These are phyloP conservation scores for Pseudonectria foliicola DNA, from an alignment of 2,329 filamentous ascomycete genomes.

Conservation along the genomic window DNA sequence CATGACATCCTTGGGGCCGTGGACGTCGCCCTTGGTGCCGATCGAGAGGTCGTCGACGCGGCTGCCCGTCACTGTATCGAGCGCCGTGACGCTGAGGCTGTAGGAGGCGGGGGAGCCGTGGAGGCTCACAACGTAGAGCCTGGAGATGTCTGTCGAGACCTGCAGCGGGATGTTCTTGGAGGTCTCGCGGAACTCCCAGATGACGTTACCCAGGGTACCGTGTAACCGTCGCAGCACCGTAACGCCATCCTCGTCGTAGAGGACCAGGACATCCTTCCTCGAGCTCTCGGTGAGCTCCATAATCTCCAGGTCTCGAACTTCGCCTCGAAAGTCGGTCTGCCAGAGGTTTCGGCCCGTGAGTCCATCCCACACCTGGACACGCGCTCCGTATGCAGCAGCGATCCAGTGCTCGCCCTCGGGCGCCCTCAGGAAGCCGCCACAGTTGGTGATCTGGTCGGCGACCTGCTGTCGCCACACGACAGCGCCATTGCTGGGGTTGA, in stretches of 20 bases:
- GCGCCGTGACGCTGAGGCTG: constrained; percentile 65
- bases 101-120: constrained; percentile 64
- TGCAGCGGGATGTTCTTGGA: constrained; percentile 69
- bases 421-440: constrained; percentile 55
- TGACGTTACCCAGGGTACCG: constrained; percentile 61
- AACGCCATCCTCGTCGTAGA: constrained; percentile 53
- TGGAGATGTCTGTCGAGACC: constrained; percentile 59
- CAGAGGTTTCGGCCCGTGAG: constrained; percentile 73
- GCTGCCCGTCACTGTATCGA: constrained; percentile 68
- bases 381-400: constrained; percentile 62
- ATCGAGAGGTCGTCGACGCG: constrained; percentile 65
- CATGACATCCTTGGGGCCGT: constrained; percentile 56
- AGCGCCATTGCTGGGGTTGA: constrained; percentile 80
- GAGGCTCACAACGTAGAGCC: constrained; percentile 71
- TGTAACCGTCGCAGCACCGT: constrained; percentile 64
- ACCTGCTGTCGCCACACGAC: constrained; percentile 82
- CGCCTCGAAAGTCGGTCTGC: constrained; percentile 54
- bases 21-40: constrained; percentile 67
- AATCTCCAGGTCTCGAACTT: constrained; percentile 66
- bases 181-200: constrained; percentile 70
- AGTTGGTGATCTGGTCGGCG: constrained; percentile 39
- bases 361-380: constrained; percentile 77
- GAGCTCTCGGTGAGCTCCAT: constrained; percentile 60
- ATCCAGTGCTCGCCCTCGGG: constrained; percentile 74
- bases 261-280: constrained; percentile 63